Base-by-base conservation (phyloP, 768 basidiomycete genomes). In the Hortiboletus campestris region DNA sequence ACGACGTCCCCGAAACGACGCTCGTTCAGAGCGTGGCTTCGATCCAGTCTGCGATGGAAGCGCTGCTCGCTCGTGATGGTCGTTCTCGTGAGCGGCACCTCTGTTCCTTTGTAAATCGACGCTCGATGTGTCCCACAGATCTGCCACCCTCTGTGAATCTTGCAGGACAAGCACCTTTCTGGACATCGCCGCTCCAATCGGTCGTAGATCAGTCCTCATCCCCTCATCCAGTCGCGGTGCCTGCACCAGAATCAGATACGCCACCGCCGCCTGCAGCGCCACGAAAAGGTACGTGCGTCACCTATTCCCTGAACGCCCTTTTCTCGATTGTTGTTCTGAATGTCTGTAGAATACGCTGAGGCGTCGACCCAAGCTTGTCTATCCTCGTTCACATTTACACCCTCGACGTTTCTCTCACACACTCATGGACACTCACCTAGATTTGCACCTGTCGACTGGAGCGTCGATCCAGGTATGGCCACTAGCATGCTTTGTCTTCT, bases 51-150 rank as follows among this genome's bases (percentile, higher is more conserved):
- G 54, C 64, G 14, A 44, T 70, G 19, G 58, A 61, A 6, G 40
- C 51, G n/a, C 20, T 70, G 4, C 59, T 70, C 25, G 41, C 49
- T 20, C 64, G 54, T n/a, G 48, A 52, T 25, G 22, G 47, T 19
- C 28, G 36, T 10, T 38, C 41, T 13, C 35, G 65, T 67, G 41
- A 31, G 65, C 63, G 9, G 34, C 38, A 32, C 25, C 12, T 31
- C 16, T 58, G 25, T 35, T 36, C 14, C 3, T 25, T 29, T n/a
- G 29, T 3, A 25, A 40, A 39, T 31, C 41, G 11, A 31, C 19
- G 14, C 42, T 44, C 44, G 20, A 19, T 41, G 6, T 22, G 10
- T 13, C 17, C 39, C n/a, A 3, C 32, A 29, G 59, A 49, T 49
- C 42, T 19, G 11, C 36, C 31, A 17, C 54, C 28, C 19, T 20